These are phyloP conservation scores for Cyclotella sp. DNA, from an alignment of 108 stramenopile genomes.

Conservation along the genomic window DNA sequence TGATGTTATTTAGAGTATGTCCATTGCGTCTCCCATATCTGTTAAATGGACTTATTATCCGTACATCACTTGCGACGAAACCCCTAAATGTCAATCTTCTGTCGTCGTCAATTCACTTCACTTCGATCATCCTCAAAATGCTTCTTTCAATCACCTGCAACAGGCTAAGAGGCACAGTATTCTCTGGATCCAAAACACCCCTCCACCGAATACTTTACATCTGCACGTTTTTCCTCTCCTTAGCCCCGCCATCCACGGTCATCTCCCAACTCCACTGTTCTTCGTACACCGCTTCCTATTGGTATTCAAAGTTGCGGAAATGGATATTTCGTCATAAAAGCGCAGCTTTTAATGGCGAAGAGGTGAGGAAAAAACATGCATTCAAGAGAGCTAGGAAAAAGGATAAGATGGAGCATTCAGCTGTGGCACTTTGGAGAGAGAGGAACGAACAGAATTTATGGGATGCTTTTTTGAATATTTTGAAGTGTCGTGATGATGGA, in stretches of 20 bases:
- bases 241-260: constrained; percentile 11
- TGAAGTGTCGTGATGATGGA: constrained; percentile 9
- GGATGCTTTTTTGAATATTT: constrained; percentile 11
- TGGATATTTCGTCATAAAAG: neutral
- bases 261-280: constrained; percentile 20
- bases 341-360: neutral
- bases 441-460: neutral
- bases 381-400: constrained; percentile 15
- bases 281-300: constrained; percentile 2
- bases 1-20: no score
- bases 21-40: no score
- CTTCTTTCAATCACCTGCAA: neutral
- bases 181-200: constrained; percentile 17
- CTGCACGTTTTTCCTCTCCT: constrained; percentile 10
- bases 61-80: no score
- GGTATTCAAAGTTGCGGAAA: constrained; percentile 8
- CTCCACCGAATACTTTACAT: constrained; percentile 21
- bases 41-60: no score
- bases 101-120: no score
- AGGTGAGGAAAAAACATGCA: neutral
- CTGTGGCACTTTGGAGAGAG: constrained; percentile 14
- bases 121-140: no score
- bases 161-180: constrained; percentile 1
- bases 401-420: neutral
- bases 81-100: no score